Evolutionary conservation across 495 filamentous ascomycete genomes (phyloP).

Genomic region (Aspergillus cavernicola): DNA sequence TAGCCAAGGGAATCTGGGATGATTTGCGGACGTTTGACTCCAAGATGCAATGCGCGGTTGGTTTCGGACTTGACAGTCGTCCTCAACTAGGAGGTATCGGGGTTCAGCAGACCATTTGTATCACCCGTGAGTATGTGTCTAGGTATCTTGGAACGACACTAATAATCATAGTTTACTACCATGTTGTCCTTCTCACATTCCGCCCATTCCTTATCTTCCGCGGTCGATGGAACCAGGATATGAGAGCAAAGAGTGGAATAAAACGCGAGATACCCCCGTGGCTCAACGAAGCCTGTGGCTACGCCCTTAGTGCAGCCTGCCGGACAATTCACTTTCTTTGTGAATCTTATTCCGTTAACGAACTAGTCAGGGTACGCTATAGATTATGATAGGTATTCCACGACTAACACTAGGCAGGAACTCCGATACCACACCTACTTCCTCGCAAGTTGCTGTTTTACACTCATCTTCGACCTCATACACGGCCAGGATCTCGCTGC

Average conservation of each 20-base stretch:
- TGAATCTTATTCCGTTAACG: slow-evolving; percentile 33
- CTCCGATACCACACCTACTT: slow-evolving; percentile 42
- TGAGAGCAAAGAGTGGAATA: slow-evolving; percentile 8
- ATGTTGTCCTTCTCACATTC: slow-evolving; percentile 39
- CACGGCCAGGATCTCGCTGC: slow-evolving; percentile 29
- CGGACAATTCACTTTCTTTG: slow-evolving; percentile 37
- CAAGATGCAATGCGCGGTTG: slow-evolving; percentile 28
- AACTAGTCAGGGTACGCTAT: slow-evolving; percentile 34
- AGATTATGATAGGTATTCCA: too few relatives aligned
- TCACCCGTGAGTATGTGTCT: slow-evolving; percentile 26
- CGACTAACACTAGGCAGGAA: slow-evolving; percentile 24
- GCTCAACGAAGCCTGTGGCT: slow-evolving; percentile 44
- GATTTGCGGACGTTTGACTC: slow-evolving; percentile 32
- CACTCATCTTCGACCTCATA: slow-evolving; percentile 40
- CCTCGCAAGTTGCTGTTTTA: slow-evolving; percentile 34
- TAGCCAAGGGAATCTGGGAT: slow-evolving; percentile 35
- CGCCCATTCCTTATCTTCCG: slow-evolving; percentile 46
- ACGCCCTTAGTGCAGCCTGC: slow-evolving; percentile 32
- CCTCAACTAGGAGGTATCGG: slow-evolving; percentile 32
- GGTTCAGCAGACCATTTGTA: slow-evolving; percentile 34
- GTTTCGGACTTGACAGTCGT: slow-evolving; percentile 31
- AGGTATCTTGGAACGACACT: too few relatives aligned
- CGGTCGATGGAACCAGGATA: slow-evolving; percentile 35
- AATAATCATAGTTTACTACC: slow-evolving; percentile 37
- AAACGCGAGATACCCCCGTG: slow-evolving; percentile 37